Conservation (phyloP, 2,329 filamentous ascomycete genomes). For the Scedosporium boydii region DNA sequence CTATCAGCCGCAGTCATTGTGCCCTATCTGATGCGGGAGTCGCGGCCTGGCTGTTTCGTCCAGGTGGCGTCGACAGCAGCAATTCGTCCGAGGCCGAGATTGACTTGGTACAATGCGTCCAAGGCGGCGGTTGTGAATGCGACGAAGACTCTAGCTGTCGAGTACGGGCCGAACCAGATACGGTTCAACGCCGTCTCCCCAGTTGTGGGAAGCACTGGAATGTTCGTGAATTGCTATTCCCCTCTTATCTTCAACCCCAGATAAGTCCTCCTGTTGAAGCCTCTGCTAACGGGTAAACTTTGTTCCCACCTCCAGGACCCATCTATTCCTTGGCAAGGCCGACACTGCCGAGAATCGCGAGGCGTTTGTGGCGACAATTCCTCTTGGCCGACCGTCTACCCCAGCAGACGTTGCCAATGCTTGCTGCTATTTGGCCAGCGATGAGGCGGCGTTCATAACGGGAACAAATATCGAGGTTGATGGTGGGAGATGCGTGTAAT, state of each 20-base stretch:
- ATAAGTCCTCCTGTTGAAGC: background rate
- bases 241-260: background rate
- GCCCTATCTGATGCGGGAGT: constrained; percentile 48
- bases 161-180: constrained; percentile 64
- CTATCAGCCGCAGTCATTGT: constrained; percentile 49
- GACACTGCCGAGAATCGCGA: background rate
- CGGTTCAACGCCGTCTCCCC: constrained; percentile 65
- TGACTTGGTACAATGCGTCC: constrained; percentile 63
- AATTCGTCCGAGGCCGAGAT: constrained; percentile 46
- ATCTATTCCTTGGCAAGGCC: background rate
- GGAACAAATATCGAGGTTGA: constrained; percentile 54
- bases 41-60: constrained; percentile 50
- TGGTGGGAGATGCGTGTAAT: constrained; percentile 15
- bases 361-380: constrained; percentile 43
- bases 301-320: too few relatives aligned
- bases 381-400: constrained; percentile 44
- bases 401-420: constrained; percentile 62
- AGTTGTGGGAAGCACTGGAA: constrained; percentile 55
- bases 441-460: constrained; percentile 63
- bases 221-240: constrained; percentile 25
- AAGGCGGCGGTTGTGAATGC: constrained; percentile 58
- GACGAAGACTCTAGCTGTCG: constrained; percentile 52
- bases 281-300: background rate
- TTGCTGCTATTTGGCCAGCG: constrained; percentile 59
- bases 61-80: constrained; percentile 57